A percentile compares a stretch with the other conserved stretches of the same genome.
Conservation (phyloP, 2,329 filamentous ascomycete genomes). For the Curvularia verruculosa region DNA sequence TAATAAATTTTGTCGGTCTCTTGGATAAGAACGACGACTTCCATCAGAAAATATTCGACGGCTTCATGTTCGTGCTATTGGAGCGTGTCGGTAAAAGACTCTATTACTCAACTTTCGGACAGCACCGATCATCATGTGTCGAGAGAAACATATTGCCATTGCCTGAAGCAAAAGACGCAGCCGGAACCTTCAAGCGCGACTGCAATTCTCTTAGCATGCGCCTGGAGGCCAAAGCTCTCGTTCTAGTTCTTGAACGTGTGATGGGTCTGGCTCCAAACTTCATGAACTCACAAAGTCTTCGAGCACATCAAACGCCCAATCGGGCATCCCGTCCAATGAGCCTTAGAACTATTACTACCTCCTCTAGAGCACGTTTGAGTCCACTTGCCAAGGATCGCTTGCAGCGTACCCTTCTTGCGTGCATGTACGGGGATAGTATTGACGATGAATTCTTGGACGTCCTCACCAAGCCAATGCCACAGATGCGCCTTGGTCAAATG, state of each 20-base stretch:
- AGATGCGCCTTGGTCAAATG: conserved; percentile 25
- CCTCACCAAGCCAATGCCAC: conserved; percentile 48
- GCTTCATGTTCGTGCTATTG: conserved; percentile 50
- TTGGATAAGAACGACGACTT: conserved; percentile 44
- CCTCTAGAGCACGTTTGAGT: conserved; percentile 43
- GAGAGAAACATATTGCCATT: conserved; percentile 36
- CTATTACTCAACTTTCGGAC: conserved; percentile 50
- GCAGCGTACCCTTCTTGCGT: conserved; percentile 53
- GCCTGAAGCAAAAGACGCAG: conserved; percentile 8
- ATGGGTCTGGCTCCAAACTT: conserved; percentile 49
- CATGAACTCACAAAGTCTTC: conserved; percentile 35
- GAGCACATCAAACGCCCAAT: conserved; percentile 9
- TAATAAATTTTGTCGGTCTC: conserved; percentile 45
- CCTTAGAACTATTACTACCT: conserved; percentile 28
- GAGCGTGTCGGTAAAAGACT: conserved; percentile 49
- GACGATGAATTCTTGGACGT: conserved; percentile 51
- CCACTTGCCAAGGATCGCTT: conserved; percentile 51
- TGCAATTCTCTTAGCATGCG: conserved; percentile 30
- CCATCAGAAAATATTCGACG: conserved; percentile 53
- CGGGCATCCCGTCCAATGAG: conserved; percentile 33
- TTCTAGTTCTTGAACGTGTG: conserved; percentile 50
- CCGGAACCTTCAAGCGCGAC: conserved; percentile 21
- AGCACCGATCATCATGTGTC: conserved; percentile 31
- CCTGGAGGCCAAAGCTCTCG: conserved; percentile 51
- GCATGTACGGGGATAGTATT: conserved; percentile 49